Conservation (phyloP, 139 green algal genomes). For the Coelastrella sp. region DNA sequence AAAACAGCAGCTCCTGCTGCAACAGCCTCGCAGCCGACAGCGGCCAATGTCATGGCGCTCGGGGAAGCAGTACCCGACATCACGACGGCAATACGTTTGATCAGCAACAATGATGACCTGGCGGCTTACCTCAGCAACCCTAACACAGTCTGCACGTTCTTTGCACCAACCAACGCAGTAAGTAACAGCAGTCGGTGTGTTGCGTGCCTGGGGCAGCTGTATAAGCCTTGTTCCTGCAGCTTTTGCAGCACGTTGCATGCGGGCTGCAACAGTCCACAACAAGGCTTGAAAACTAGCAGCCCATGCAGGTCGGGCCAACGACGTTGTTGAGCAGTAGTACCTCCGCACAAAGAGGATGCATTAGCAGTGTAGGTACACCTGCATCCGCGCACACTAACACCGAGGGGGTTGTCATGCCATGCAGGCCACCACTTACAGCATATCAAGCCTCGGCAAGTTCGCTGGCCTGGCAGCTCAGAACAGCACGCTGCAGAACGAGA, state of each 20-base stretch:
- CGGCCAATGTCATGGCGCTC: constrained; percentile 1
- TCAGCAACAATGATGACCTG: background rate
- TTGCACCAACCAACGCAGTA: background rate
- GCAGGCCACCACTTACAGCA: background rate
- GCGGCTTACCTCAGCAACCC: constrained; percentile 22
- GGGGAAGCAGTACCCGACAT: background rate
- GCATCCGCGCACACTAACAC: no score
- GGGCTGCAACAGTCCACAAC: no score
- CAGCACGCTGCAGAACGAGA: background rate
- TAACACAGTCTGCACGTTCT: constrained; percentile 34
- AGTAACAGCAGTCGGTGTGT: background rate
- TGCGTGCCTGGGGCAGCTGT: no score
- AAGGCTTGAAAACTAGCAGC: no score
- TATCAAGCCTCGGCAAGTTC: constrained; percentile 18
- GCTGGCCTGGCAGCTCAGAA: constrained; percentile 23
- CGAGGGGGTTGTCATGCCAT: background rate
- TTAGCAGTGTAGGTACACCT: no score
- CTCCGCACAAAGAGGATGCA: no score
- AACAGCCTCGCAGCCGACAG: background rate
- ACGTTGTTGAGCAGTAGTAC: no score
- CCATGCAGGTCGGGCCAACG: no score
- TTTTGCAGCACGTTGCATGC: no score
- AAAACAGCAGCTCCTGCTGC: background rate
- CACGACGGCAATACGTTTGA: background rate
- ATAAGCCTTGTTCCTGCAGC: no score